phyloP scores from a whole-genome alignment of 805 yeast species.

The Middelhovenomyces tepae region DNA sequence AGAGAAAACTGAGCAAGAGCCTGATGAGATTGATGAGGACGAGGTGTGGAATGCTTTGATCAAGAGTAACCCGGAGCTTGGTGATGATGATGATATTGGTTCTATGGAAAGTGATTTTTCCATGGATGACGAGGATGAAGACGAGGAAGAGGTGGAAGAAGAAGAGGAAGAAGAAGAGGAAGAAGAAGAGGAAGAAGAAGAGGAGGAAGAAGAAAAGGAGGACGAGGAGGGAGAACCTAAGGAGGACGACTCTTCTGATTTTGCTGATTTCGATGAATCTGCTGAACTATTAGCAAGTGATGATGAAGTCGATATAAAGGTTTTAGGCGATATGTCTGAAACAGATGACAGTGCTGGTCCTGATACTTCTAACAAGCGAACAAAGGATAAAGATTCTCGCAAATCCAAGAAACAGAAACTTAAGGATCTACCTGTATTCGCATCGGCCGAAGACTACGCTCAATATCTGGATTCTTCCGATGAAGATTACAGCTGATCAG shows the following conservation, averaged over 20 bases:
- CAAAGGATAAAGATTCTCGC: conserved; percentile 15
- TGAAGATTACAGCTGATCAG: conserved; percentile 22
- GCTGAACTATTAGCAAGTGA: conserved; percentile 33
- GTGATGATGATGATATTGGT: conserved; percentile 46
- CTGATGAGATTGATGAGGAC: conserved; percentile 34
- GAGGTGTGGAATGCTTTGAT: conserved; percentile 78
- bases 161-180: conserved; percentile 17
- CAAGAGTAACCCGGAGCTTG: conserved; percentile 63
- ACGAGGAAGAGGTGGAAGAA: conserved; percentile 12
- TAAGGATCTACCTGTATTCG: conserved; percentile 72
- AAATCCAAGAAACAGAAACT: conserved; percentile 47
- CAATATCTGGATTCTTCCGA: conserved; percentile 61
- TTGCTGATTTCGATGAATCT: conserved; percentile 27
- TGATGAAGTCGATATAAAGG: conserved; percentile 23
- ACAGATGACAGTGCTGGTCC: conserved; percentile 18
- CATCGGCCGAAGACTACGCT: conserved; percentile 81
- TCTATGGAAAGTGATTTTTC: conserved; percentile 22
- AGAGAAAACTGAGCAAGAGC: conserved; percentile 30
- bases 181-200: conserved; percentile 15
- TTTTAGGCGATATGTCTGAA: conserved; percentile 11
- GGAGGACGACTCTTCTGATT: conserved; percentile 26
- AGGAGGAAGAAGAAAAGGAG: conserved; percentile 4
- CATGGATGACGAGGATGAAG: conserved; percentile 24
- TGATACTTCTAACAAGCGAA: conserved; percentile 7
- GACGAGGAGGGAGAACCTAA: conserved; percentile 26